Percentiles rank a stretch among this genome's conserved stretches.
phyloP scores from a whole-genome alignment of 169 alveolate species.

The Plasmodium fragile region DNA sequence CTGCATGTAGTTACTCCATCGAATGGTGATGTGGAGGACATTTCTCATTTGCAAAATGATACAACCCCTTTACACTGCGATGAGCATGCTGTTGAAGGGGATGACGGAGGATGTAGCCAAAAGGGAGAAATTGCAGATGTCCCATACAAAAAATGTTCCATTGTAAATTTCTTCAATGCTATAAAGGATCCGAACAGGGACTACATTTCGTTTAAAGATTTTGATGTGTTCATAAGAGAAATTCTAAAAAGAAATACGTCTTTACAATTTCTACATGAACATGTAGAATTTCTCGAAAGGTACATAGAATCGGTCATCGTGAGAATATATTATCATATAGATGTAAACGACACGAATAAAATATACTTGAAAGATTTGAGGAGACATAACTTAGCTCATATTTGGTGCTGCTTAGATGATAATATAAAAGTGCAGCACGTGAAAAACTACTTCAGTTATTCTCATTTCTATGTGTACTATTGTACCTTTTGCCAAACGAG shows the following conservation, averaged over 20 bases:
- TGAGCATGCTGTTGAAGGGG: neutral
- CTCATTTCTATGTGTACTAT: slow-evolving; percentile 75
- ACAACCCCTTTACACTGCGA: neutral
- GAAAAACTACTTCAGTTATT: slow-evolving; percentile 54
- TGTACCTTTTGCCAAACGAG: slow-evolving; percentile 76
- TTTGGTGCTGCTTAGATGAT: slow-evolving; percentile 73
- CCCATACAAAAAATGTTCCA: slow-evolving; percentile 51
- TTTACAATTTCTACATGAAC: slow-evolving; percentile 42
- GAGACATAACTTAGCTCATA: slow-evolving; percentile 67
- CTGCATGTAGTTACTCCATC: neutral
- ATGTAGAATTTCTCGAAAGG: slow-evolving; percentile 69
- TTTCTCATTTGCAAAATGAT: neutral
- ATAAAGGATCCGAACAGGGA: slow-evolving; percentile 29
- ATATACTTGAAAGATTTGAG: slow-evolving; percentile 45
- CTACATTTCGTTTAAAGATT: slow-evolving; percentile 57
- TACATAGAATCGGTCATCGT: slow-evolving; percentile 74
- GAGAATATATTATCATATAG: slow-evolving; percentile 61
- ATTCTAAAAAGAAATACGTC: slow-evolving; percentile 55
- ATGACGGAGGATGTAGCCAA: neutral
- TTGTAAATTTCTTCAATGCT: slow-evolving; percentile 67
- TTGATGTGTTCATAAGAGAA: slow-evolving; percentile 63
- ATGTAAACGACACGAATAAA: slow-evolving; percentile 68
- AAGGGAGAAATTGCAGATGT: slow-evolving; percentile 40
- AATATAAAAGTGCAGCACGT: slow-evolving; percentile 53
- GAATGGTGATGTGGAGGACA: neutral